These are phyloP conservation scores for Baeospora myosura DNA, from an alignment of 1,284 basidiomycete genomes.

Conservation along the genomic window DNA sequence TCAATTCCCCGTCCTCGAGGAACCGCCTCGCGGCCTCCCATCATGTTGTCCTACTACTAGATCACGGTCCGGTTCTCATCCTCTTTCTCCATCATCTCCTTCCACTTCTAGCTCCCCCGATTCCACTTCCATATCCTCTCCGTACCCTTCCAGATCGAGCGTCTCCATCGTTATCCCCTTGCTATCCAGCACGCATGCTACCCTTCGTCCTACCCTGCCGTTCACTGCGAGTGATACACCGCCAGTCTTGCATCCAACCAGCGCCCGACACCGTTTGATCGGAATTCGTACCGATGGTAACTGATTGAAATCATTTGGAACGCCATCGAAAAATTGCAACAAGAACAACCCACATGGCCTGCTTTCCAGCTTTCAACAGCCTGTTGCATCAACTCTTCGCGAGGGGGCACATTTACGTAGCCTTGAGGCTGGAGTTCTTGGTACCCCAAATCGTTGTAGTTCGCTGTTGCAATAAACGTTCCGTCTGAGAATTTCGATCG, in stretches of 20 bases:
- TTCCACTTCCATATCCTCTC: too few species aligned
- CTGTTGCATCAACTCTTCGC: slow-evolving; percentile 56
- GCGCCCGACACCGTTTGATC: slow-evolving; percentile 50
- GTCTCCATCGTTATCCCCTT: slow-evolving; percentile 58
- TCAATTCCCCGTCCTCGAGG: too few species aligned
- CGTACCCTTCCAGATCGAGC: slow-evolving; percentile 74
- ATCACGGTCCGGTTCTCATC: too few species aligned
- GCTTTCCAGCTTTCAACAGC: slow-evolving; percentile 47
- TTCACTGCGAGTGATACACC: slow-evolving; percentile 61
- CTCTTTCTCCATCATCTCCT: too few species aligned
- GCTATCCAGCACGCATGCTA: slow-evolving; percentile 64
- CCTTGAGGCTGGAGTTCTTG: slow-evolving; percentile 36
- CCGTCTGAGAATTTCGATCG: slow-evolving; percentile 26
- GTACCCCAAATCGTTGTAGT: slow-evolving; percentile 54
- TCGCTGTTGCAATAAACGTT: slow-evolving; percentile 50
- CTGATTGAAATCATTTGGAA: slow-evolving; percentile 25
- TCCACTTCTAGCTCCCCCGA: too few species aligned
- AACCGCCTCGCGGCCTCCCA: too few species aligned
- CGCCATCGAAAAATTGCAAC: slow-evolving; percentile 2
- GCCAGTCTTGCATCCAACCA: slow-evolving; percentile 45
- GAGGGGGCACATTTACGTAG: slow-evolving; percentile 45
- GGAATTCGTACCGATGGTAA: slow-evolving; percentile 38
- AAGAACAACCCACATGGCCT: slow-evolving; percentile 37
- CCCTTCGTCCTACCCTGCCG: slow-evolving; percentile 62
- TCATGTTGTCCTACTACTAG: too few species aligned